Base-by-base conservation (phyloP, 2,329 filamentous ascomycete species). In the Tolypocladium paradoxum region DNA sequence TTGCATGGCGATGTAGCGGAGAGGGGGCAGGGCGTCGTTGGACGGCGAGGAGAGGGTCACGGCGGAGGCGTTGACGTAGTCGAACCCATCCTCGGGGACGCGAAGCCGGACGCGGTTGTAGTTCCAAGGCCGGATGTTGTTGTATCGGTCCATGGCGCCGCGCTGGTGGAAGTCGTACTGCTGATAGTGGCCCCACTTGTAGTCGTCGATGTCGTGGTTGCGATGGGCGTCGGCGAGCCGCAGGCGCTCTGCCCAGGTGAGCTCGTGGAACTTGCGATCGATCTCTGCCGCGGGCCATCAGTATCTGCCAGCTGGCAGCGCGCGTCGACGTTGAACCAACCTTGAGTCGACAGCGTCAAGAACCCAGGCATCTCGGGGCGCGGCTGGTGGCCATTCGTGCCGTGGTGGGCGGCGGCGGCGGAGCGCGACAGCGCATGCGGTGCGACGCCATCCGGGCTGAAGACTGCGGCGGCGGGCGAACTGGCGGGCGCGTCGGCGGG, bases 1-100 rank as follows among this genome's bases (percentile, higher is more conserved):
- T 71, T 95, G 90, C 68, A 95, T 96, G 51, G 91, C 93, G 61
- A 99, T 96, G 69, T 95, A 97, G 52, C 79, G 72, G 48, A 78
- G 70, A 3, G 73, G 67, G 1, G 73, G 70, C 9, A 66, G 64
- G 3, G 61, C 57, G 0, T 67, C 64, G 51, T 71, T 66, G 14
- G 71, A 64, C 3, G 69, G 66, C 1, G 77, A 73, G 50, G 73
- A 59, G 14, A 90, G 71, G 24, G 72, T 66, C 54, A 91, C 85
- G 22, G 85, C 82, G 12, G 87, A 91, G 38, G 88, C 88, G 65
- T 93, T 93, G 70, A 92, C 87, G 66, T 91, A 93, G 69, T 91
- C 85, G 56, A 84, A 78, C 57, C 82, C 74, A 37, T 81, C 85
- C 18, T 86, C 78, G 2, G 88, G 84, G 1, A 96, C 92, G 38